Evolutionary conservation across 306 rosid genomes (phyloP).

Genomic region (Hylodesmum podocarpum): DNA sequence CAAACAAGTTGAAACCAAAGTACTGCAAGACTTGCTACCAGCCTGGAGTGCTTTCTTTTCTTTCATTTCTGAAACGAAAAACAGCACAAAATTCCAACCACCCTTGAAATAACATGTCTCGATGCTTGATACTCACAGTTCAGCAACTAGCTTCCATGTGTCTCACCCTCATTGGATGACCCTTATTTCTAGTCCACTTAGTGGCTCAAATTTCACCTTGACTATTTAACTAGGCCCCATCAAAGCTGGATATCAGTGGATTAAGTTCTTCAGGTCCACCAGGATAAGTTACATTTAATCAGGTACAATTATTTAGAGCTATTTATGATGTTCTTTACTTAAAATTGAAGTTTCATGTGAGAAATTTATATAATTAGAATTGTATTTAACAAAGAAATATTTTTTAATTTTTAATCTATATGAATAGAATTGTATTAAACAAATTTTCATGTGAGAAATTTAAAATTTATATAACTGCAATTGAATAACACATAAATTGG

Average conservation of each 20-base stretch:
- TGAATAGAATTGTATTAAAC: too few species aligned
- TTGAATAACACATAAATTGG: too few species aligned
- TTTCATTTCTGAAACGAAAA: background rate
- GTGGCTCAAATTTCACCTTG: constrained; percentile 30
- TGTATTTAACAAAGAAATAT: too few species aligned
- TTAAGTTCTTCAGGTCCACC: constrained; percentile 40
- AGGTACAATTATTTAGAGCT: too few species aligned
- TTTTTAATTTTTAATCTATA: too few species aligned
- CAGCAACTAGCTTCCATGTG: constrained; percentile 19
- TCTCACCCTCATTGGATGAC: constrained; percentile 28
- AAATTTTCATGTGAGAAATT: too few species aligned
- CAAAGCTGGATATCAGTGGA: constrained; percentile 35
- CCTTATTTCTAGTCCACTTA: background rate
- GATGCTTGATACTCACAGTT: constrained; percentile 25
- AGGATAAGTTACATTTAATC: background rate
- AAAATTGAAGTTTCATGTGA: too few species aligned
- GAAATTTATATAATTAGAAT: too few species aligned
- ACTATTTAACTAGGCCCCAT: constrained; percentile 29
- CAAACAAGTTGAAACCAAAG: constrained; percentile 21
- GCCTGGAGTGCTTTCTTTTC: constrained; percentile 34
- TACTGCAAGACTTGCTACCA: constrained; percentile 25
- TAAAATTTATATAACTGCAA: too few species aligned
- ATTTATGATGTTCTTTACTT: too few species aligned
- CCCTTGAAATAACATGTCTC: constrained; percentile 42
- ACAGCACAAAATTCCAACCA: constrained; percentile 43